Conservation (phyloP, 306 rosid species). For the Vigna reflexopilosa region DNA sequence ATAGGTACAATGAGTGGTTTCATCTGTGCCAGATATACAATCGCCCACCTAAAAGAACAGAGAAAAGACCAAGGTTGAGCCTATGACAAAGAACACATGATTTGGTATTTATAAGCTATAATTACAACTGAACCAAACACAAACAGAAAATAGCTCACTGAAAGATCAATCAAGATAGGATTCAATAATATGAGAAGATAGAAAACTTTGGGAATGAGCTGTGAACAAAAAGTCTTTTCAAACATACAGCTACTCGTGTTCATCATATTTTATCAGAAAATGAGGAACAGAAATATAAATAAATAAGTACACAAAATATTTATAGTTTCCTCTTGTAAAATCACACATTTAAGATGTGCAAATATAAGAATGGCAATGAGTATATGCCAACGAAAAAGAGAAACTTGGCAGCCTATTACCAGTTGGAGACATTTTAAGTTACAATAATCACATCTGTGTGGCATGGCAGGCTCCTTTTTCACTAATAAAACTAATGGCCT, state of each 20-base stretch:
- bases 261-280: constrained; percentile 11
- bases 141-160: constrained; percentile 7
- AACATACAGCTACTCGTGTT: neutral
- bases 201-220: neutral
- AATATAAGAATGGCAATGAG: neutral
- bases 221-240: neutral
- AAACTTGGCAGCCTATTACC: constrained; percentile 19
- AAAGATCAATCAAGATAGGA: neutral
- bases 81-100: neutral
- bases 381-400: constrained; percentile 16
- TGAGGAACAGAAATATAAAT: constrained; percentile 23
- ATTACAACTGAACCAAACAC: constrained; percentile 18
- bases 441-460: constrained; percentile 22
- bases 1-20: constrained; percentile 97
- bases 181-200: neutral
- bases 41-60: constrained; percentile 84
- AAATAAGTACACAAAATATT: neutral
- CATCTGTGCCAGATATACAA: constrained; percentile 97
- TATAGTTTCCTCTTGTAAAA: constrained; percentile 3
- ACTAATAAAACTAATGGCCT: constrained; percentile 14
- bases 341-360: constrained; percentile 18
- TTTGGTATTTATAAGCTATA: constrained; percentile 1
- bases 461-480: neutral
- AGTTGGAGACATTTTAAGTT: constrained; percentile 10
- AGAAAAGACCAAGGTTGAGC: constrained; percentile 34